Evolutionary conservation across 768 basidiomycete species (phyloP), one percentile per base, ranked within the genome.

Genomic region (Mycena rebaudengoi): DNA sequence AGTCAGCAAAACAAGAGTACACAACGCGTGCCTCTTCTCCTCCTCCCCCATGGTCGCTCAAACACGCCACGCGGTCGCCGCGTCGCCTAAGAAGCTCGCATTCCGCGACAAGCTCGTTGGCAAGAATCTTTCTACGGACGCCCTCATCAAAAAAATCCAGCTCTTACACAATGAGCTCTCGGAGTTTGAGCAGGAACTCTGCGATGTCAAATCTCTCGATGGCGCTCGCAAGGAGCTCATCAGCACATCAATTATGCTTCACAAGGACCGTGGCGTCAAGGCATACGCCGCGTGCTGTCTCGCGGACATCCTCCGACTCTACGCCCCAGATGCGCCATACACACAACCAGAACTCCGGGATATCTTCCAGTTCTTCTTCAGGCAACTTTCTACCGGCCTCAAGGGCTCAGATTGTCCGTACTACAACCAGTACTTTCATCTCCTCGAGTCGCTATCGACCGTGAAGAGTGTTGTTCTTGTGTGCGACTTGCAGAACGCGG

Each of bases 291-390:
- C 95, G 0, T 97, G 95, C 76, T 99, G 96, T 78, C 85, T 99
- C 35, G 96, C 96, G 2, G 96, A 99, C 75, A 84, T 99, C 55
- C 88, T 99, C 62, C 81, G 95, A 41, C 85, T 99, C 37, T 98
- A 95, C 75, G 98, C 98, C 1, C 98, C 98, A 1, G 95, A 99
- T 75, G 96, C 98, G 23, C 98, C 98, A 13, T 99, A 97, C 74
- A 96, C 91, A 14, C 89, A 91, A 50, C 78, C 84, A 48, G 94
- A 98, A 75, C 87, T 99, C 33, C 85, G 93, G 81, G 95, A 98
- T 76, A 96, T 99, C 74, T 99, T 99, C 78, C 89, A 95, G 70
- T 99, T 99, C 83, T 94, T 99, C 85, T 89, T 95, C 74, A 83
- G 88, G 33, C 97, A 98, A 75, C 88, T 99, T 59, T 80, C 84